A percentile compares a stretch with the other conserved stretches of the same genome.
These are phyloP conservation scores for Podospora didyma DNA, from an alignment of 495 filamentous ascomycete species.

Conservation along the genomic window DNA sequence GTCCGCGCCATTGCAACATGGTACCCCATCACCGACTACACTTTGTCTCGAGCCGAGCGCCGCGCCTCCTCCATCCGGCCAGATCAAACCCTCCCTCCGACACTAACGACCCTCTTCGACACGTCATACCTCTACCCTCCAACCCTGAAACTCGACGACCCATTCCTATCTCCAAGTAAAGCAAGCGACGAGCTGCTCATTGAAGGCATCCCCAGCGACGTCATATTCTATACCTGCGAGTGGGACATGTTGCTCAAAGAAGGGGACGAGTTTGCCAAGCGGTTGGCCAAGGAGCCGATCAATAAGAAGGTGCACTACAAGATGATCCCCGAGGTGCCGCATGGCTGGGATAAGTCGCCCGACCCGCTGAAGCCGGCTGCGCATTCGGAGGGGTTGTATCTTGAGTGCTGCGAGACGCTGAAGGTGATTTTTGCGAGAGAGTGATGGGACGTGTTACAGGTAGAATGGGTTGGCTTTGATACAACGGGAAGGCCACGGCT, in stretches of 20 bases:
- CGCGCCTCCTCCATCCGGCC: slow-evolving; percentile 57
- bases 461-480: not conserved
- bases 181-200: slow-evolving; percentile 36
- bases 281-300: slow-evolving; percentile 51
- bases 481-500: not conserved
- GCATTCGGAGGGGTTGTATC: slow-evolving; percentile 35
- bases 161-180: slow-evolving; percentile 36
- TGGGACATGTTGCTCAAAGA: slow-evolving; percentile 88
- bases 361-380: slow-evolving; percentile 62
- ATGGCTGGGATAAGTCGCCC: slow-evolving; percentile 86
- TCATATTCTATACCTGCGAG: slow-evolving; percentile 73
- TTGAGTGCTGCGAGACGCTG: slow-evolving; percentile 33
- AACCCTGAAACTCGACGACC: slow-evolving; percentile 28
- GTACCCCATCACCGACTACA: slow-evolving; percentile 86
- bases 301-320: slow-evolving; percentile 65
- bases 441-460: not conserved
- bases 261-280: slow-evolving; percentile 61
- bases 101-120: slow-evolving; percentile 84
- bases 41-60: slow-evolving; percentile 67
- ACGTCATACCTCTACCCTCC: slow-evolving; percentile 67
- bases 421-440: slow-evolving; percentile 25
- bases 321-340: slow-evolving; percentile 67
- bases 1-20: slow-evolving; percentile 56
- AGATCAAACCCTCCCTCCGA: slow-evolving; percentile 66
- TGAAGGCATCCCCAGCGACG: slow-evolving; percentile 45